Conservation (phyloP, 345 rosid genomes). For the Salix brachista region DNA sequence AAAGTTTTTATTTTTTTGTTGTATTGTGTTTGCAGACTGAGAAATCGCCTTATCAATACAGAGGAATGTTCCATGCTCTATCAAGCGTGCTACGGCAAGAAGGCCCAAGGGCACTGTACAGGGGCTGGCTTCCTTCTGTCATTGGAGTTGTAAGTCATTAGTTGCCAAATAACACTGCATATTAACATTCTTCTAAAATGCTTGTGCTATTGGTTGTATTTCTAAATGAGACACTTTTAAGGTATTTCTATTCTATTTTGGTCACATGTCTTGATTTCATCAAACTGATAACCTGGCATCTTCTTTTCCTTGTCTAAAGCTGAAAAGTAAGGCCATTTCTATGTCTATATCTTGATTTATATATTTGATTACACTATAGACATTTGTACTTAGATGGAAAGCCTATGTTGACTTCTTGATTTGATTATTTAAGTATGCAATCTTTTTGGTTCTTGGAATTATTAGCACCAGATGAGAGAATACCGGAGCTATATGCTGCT, state of each 20-base stretch:
- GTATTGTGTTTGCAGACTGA: constrained; percentile 56
- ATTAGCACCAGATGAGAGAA: neutral
- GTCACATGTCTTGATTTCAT: neutral
- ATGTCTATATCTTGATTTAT: neutral
- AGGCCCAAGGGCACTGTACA: constrained; percentile 89
- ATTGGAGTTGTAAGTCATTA: constrained; percentile 88
- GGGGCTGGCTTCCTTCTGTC: constrained; percentile 98
- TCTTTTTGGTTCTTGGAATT: neutral
- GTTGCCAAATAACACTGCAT: neutral
- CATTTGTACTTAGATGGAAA: neutral
- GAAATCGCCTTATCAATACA: constrained; percentile 64
- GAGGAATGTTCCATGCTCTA: constrained; percentile 79
- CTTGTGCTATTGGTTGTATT: neutral
- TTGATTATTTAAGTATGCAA: neutral
- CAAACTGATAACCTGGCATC: neutral
- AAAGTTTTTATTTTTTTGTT: neutral
- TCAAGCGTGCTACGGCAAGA: constrained; percentile 64
- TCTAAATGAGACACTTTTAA: neutral
- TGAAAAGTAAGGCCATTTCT: neutral
- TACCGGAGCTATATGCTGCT: neutral
- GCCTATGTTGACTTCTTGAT: neutral
- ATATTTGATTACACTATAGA: neutral
- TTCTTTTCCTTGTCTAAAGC: neutral
- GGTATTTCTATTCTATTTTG: neutral
- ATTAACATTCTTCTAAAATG: neutral